phyloP scores from a whole-genome alignment of 768 basidiomycete genomes.

The Tulasnella sp. region DNA sequence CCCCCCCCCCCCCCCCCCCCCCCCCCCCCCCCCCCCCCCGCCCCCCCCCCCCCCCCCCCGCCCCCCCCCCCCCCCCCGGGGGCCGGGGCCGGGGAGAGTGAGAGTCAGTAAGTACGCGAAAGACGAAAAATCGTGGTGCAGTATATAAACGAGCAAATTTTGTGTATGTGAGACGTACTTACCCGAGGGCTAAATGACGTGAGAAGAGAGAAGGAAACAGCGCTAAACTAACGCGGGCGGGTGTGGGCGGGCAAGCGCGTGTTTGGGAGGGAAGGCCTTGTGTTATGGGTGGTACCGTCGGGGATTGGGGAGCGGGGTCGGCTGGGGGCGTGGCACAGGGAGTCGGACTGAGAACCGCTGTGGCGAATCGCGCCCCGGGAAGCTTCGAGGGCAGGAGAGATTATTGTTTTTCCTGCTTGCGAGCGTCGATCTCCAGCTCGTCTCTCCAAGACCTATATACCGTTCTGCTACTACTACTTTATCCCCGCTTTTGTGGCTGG shows the following conservation, averaged over 20 bases:
- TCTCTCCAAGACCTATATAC: too few relatives aligned
- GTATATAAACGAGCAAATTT: too few relatives aligned
- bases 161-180: too few relatives aligned
- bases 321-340: not conserved
- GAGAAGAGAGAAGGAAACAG: not conserved
- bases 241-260: not conserved
- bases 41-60: too few relatives aligned
- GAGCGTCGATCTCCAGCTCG: too few relatives aligned
- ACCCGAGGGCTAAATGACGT: not conserved
- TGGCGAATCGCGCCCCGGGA: not conserved
- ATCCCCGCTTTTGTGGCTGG: not conserved
- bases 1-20: too few relatives aligned
- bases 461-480: not conserved
- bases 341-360: not conserved
- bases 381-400: too few relatives aligned
- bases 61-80: too few relatives aligned
- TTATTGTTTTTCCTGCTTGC: too few relatives aligned
- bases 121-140: too few relatives aligned
- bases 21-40: too few relatives aligned
- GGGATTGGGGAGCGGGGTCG: not conserved
- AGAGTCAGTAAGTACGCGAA: not conserved
- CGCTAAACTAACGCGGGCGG: not conserved
- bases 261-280: not conserved
- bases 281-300: not conserved
- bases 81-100: too few relatives aligned